A percentile compares a stretch with the other conserved stretches of the same genome.
Evolutionary conservation across 441 rosid genomes (phyloP).

Genomic region (Jatropha podagrica): DNA sequence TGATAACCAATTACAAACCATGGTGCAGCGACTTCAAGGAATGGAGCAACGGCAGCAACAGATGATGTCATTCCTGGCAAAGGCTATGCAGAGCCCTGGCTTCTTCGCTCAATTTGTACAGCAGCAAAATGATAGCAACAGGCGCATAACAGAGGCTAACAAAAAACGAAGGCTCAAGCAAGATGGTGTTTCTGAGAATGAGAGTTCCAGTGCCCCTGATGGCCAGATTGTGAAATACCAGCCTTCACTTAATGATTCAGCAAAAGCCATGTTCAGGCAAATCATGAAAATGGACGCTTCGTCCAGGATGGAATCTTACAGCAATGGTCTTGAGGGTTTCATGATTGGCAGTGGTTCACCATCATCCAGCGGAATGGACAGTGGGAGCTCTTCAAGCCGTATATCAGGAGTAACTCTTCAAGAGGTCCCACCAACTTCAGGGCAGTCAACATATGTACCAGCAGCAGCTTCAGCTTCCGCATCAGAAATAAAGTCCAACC

Average conservation of each 20-base stretch:
- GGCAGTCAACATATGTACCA: constrained; percentile 31
- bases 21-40: constrained; percentile 86
- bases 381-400: constrained; percentile 40
- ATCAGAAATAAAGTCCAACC: constrained; percentile 47
- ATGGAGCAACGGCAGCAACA: constrained; percentile 98
- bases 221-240: constrained; percentile 90
- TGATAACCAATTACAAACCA: constrained; percentile 68
- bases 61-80: constrained; percentile 91
- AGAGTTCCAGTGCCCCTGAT: constrained; percentile 48
- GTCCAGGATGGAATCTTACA: constrained; percentile 48
- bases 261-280: constrained; percentile 64
- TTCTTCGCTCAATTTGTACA: constrained; percentile 91
- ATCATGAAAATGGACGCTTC: constrained; percentile 56
- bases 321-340: constrained; percentile 46
- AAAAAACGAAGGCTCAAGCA: constrained; percentile 83
- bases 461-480: constrained; percentile 34
- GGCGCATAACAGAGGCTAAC: constrained; percentile 61
- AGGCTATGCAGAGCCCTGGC: constrained; percentile 89
- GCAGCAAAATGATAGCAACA: constrained; percentile 82
- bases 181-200: constrained; percentile 54
- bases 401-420: constrained; percentile 70
- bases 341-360: constrained; percentile 42
- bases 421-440: constrained; percentile 66
- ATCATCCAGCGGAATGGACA: constrained; percentile 41
- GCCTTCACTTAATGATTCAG: constrained; percentile 69